Evolutionary conservation across 1,284 basidiomycete genomes (phyloP).

Genomic region (Ganoderma meredithae): DNA sequence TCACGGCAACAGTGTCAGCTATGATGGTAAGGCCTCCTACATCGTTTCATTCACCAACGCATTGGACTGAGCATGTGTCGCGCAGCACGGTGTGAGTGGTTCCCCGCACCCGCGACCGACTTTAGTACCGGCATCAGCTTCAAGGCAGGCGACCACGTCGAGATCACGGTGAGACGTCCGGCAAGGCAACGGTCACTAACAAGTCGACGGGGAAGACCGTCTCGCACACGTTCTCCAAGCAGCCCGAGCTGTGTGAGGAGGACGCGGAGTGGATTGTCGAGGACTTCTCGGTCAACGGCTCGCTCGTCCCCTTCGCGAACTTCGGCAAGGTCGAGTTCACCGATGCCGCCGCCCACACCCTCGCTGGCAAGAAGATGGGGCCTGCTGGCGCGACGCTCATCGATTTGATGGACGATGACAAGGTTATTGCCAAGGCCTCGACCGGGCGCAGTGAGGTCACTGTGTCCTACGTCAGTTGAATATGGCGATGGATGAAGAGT

Average conservation of each 20-base stretch:
- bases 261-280: conserved; percentile 41
- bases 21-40: conserved; percentile 17
- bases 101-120: conserved; percentile 44
- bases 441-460: not conserved
- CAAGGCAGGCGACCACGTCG: conserved; percentile 41
- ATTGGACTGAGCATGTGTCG: not conserved
- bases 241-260: conserved; percentile 44
- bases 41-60: too few relatives aligned
- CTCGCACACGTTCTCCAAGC: conserved; percentile 39
- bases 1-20: conserved; percentile 32
- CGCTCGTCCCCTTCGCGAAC: conserved; percentile 46
- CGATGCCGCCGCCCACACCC: conserved; percentile 19
- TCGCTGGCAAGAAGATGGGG: conserved; percentile 12
- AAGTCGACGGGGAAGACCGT: conserved; percentile 39
- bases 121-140: conserved; percentile 44
- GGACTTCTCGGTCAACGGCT: conserved; percentile 42
- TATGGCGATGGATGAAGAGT: too few relatives aligned
- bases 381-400: conserved; percentile 41
- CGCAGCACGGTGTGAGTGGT: conserved; percentile 49
- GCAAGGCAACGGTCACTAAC: conserved; percentile 43
- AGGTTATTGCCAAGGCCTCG: conserved; percentile 7
- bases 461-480: too few relatives aligned
- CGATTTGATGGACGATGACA: conserved; percentile 41
- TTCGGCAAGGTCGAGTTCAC: conserved; percentile 44
- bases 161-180: conserved; percentile 39